Evolutionary conservation across 2,329 filamentous ascomycete genomes (phyloP).

Genomic region (Pezicula rhizophila): DNA sequence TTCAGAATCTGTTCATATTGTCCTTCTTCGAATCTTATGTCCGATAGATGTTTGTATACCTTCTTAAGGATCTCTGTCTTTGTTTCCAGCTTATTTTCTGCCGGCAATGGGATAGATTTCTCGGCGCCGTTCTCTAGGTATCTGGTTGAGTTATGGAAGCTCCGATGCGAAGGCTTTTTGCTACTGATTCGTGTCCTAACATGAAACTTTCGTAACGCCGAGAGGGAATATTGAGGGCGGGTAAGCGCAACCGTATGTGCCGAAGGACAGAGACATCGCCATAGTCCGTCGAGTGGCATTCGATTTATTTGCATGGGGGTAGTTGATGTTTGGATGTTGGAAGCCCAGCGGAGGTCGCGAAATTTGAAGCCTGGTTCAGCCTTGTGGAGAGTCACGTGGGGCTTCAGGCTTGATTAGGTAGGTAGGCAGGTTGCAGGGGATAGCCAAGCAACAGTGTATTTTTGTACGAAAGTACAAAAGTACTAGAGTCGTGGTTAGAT

Average conservation of each 20-base stretch:
- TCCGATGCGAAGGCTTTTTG: slow-evolving; percentile 1
- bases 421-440: too few relatives aligned
- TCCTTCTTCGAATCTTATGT: slow-evolving; percentile 30
- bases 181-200: neutral
- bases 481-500: too few relatives aligned
- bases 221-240: slow-evolving; percentile 7
- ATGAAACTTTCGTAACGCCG: slow-evolving; percentile 1
- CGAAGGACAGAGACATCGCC: slow-evolving; percentile 57
- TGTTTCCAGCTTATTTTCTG: slow-evolving; percentile 7
- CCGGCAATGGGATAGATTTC: too few relatives aligned
- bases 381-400: neutral
- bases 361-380: neutral
- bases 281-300: slow-evolving; percentile 49
- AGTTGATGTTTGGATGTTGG: neutral
- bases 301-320: slow-evolving; percentile 28
- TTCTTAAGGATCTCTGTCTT: slow-evolving; percentile 16
- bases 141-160: slow-evolving; percentile 10
- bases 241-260: slow-evolving; percentile 36
- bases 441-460: too few relatives aligned
- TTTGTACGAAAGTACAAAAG: too few relatives aligned
- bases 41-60: slow-evolving; percentile 32
- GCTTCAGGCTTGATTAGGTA: neutral
- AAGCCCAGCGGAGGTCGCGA: neutral
- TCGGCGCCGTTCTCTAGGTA: too few relatives aligned
- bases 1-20: slow-evolving; percentile 33